phyloP scores from a whole-genome alignment of 306 rosid genomes.

The Cajanus cajan region DNA sequence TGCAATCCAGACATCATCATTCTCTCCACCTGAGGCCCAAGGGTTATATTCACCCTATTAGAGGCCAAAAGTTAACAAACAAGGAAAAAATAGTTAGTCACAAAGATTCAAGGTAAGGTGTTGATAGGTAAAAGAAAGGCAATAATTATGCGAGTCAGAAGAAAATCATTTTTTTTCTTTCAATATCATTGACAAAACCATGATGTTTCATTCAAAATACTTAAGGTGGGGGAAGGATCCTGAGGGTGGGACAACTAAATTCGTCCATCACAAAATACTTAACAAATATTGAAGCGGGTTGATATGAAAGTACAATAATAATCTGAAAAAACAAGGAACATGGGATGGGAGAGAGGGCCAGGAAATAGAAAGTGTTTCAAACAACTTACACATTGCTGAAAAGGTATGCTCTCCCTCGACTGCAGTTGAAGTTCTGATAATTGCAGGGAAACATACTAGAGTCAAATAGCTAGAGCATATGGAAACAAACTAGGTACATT shows the following conservation, averaged over 20 bases:
- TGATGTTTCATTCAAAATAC: neutral
- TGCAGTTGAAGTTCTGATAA: slow-evolving; percentile 76
- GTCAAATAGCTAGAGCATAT: slow-evolving; percentile 30
- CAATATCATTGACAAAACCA: neutral
- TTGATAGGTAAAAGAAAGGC: neutral
- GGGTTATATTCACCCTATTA: slow-evolving; percentile 66
- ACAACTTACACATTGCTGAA: slow-evolving; percentile 83
- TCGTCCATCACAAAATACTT: slow-evolving; percentile 1
- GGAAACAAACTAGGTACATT: neutral
- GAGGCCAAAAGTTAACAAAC: slow-evolving; percentile 30
- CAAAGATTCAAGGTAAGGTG: neutral
- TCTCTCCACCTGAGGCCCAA: slow-evolving; percentile 70
- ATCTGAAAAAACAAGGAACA: neutral
- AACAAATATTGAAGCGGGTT: neutral
- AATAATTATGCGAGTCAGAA: neutral
- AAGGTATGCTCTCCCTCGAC: slow-evolving; percentile 76
- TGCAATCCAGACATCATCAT: slow-evolving; percentile 79
- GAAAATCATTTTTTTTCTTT: slow-evolving; percentile 15
- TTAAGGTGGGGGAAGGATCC: neutral
- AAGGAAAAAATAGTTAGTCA: slow-evolving; percentile 10
- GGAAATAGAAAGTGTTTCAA: neutral
- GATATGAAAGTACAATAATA: neutral
- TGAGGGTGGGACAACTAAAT: neutral
- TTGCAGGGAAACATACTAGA: slow-evolving; percentile 30
- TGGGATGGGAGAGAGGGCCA: neutral